Evolutionary conservation across 768 basidiomycete genomes (phyloP).

Genomic region (Amanita fuliginea): DNA sequence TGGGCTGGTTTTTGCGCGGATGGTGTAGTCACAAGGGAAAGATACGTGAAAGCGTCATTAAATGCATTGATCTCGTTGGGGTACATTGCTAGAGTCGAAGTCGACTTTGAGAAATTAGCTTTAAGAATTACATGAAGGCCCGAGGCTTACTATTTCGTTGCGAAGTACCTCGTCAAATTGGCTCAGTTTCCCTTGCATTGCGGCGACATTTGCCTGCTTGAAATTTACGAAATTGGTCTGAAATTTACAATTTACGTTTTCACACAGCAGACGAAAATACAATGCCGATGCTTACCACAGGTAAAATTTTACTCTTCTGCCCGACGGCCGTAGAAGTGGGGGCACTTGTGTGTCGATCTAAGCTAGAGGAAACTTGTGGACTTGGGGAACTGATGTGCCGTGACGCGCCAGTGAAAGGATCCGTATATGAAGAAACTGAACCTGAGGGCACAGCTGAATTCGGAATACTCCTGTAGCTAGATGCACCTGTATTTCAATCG

Average conservation of each 20-base stretch:
- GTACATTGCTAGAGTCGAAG: slow-evolving; percentile 58
- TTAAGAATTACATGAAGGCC: neutral
- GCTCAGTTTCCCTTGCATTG: slow-evolving; percentile 69
- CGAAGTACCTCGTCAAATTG: slow-evolving; percentile 64
- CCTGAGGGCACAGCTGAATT: slow-evolving; percentile 18
- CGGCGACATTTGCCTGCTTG: slow-evolving; percentile 69
- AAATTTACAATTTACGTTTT: neutral
- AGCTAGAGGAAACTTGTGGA: slow-evolving; percentile 19
- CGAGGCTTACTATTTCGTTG: slow-evolving; percentile 50
- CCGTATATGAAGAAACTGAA: slow-evolving; percentile 32
- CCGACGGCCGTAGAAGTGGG: slow-evolving; percentile 25
- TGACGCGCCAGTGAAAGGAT: slow-evolving; percentile 68
- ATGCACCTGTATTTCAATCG: slow-evolving; percentile 33
- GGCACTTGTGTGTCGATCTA: slow-evolving; percentile 63
- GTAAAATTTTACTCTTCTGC: slow-evolving; percentile 29
- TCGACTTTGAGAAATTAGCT: slow-evolving; percentile 35
- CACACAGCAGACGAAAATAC: neutral
- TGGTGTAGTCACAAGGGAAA: slow-evolving; percentile 36
- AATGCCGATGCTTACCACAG: slow-evolving; percentile 28
- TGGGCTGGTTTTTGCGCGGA: slow-evolving; percentile 20
- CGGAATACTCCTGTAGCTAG: slow-evolving; percentile 44
- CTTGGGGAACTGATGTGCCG: slow-evolving; percentile 37
- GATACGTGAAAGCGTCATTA: slow-evolving; percentile 53
- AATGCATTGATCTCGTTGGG: slow-evolving; percentile 47
- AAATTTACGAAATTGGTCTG: slow-evolving; percentile 65